A percentile compares a stretch with the other conserved stretches of the same genome.
These are phyloP conservation scores for Earliella scabrosa DNA, from an alignment of 1,284 basidiomycete species.

Conservation along the genomic window DNA sequence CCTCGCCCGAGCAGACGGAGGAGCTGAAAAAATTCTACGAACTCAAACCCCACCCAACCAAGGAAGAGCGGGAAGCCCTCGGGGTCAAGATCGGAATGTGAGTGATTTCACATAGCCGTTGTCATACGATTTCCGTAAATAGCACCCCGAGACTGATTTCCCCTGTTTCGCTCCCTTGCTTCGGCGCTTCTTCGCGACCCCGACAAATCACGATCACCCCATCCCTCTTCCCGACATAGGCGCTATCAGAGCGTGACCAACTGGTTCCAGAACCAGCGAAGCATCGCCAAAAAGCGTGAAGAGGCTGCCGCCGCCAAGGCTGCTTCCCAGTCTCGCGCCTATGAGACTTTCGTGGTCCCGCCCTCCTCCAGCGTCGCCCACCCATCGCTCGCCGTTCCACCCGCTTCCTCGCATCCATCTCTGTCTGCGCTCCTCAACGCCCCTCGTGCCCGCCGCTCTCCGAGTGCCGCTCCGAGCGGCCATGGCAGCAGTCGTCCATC, in stretches of 20 bases:
- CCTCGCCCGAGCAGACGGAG: constrained; percentile 65
- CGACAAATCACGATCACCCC: constrained; percentile 26
- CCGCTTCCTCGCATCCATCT: constrained; percentile 33
- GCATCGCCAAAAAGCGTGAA: constrained; percentile 68
- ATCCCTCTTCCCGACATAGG: constrained; percentile 42
- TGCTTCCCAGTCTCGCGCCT: constrained; percentile 38
- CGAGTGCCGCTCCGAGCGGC: constrained; percentile 30
- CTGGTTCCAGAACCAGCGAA: constrained; percentile 85
- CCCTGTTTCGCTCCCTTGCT: constrained; percentile 15
- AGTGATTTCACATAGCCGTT: constrained; percentile 35
- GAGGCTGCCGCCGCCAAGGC: constrained; percentile 30
- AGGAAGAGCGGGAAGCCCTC: constrained; percentile 65
- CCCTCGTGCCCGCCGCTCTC: constrained; percentile 30
- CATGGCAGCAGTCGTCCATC: constrained; percentile 30
- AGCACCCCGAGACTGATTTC: constrained; percentile 22
- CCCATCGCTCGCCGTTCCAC: constrained; percentile 35
- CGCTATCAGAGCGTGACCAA: constrained; percentile 77
- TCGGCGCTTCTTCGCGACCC: constrained; percentile 12
- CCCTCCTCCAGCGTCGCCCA: constrained; percentile 33
- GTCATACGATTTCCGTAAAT: constrained; percentile 20
- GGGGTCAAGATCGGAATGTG: constrained; percentile 75
- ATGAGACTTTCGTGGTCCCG: constrained; percentile 45
- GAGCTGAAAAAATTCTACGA: constrained; percentile 68
- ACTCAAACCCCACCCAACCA: constrained; percentile 63
- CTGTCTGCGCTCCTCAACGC: constrained; percentile 23